Base-by-base conservation (phyloP, 2,329 filamentous ascomycete genomes). In the Pseudogymnoascus sp. region DNA sequence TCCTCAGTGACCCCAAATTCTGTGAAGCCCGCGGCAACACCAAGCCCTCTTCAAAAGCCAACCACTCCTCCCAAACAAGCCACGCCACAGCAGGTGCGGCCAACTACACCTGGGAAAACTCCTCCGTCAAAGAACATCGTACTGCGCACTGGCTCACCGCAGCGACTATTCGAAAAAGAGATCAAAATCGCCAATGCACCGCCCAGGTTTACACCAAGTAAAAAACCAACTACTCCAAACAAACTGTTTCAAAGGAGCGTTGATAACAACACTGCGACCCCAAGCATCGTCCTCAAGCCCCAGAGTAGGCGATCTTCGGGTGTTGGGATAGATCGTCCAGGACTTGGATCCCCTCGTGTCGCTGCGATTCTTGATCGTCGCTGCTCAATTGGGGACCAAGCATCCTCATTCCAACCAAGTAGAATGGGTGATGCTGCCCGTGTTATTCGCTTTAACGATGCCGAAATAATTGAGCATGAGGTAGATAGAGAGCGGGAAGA, bases 341-440 rank as follows among this genome's bases (percentile, higher is more conserved):
- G 88, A 0, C 79, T 92, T 59, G 89, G 89, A 5, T 92, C 89
- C 0, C 89, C 89, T 4, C 83, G 82, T 58, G 81, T 92, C 59
- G 79, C 86, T 19, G 86, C 83, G 26, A 77, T 91, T 30, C 79
- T 92, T 33, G 86, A 89, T 64, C 82, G 84, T 33, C 82, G 89
- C 56, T 79, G 77, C 48, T 91, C 88, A 1, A 86, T 92, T 62
- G 82, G 86, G 19, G 85, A 92, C 39, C 76, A 81, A 19, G 82
- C 85, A 1, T 75, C 76, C 12, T 74, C 79, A 5, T 92, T 92
- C 66, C 74, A 85, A 26, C 82, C 85, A 34, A 81, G 75, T 28
- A 35, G 30, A 39, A 48, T 26, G 15, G 59, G 41, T 5, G 59
- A 69, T 12, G 55, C 71, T 64, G 64, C 72, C 58, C 71, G 74